Conservation (phyloP, 257 asterid genomes). For the Striga asiatica region DNA sequence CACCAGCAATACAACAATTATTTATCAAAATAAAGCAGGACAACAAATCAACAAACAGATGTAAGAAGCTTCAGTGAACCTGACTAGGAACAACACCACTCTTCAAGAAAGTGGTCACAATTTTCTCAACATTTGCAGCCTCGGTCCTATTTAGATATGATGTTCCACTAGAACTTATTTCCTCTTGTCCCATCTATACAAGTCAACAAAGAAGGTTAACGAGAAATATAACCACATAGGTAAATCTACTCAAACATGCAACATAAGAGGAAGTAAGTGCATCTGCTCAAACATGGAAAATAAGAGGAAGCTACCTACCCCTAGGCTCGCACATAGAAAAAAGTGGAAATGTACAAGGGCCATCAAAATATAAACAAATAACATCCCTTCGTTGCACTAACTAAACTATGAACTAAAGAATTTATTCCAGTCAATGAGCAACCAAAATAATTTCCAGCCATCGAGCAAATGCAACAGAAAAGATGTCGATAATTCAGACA, state of each 20-base stretch:
- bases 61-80: constrained; percentile 30
- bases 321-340: not conserved
- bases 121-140: constrained; percentile 93
- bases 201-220: constrained; percentile 8
- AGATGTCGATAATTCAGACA: not conserved
- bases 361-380: not conserved
- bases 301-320: not conserved
- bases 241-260: constrained; percentile 12
- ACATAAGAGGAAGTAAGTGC: not conserved
- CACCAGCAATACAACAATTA: constrained; percentile 7
- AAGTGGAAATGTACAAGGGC: not conserved
- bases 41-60: constrained; percentile 3
- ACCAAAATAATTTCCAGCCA: not conserved
- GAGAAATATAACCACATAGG: not conserved
- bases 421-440: constrained; percentile 1
- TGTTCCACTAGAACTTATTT: constrained; percentile 97
- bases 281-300: constrained; percentile 11
- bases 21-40: constrained; percentile 1
- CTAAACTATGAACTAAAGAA: constrained; percentile 1
- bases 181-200: constrained; percentile 98
- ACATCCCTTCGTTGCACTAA: constrained; percentile 2
- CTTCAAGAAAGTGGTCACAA: constrained; percentile 89
- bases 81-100: constrained; percentile 98
- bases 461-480: constrained; percentile 1
- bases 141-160: constrained; percentile 94